Base-by-base conservation (phyloP, 768 basidiomycete genomes). In the Vishniacozyma victoriae region DNA sequence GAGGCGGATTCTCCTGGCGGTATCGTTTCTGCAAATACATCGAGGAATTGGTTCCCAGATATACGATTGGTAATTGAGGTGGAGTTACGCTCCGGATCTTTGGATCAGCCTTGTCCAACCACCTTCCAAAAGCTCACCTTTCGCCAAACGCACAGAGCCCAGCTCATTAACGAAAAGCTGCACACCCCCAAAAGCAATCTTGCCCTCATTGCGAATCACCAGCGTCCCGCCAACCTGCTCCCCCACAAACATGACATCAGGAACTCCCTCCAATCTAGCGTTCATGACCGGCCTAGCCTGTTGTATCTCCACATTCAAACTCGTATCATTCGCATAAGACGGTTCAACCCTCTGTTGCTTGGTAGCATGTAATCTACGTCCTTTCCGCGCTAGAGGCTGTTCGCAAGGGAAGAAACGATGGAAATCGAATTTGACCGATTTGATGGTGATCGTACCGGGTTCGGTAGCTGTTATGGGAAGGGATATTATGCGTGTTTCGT, bases 311-410 rank as follows among this genome's bases (percentile, higher is more conserved):
- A 85, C 75, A 27, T 74, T 75, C 55, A 87, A 76, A 25, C 78
- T 59, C 5, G 78, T 68, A 64, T 93, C 84, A 9, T 82, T 77
- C 9, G 82, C 83, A 64, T 93, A 92, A 2, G 80, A 79, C 11
- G 80, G 80, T 23, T 68, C 76, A 54, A 83, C 80, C 38, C 83
- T 76, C 58, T 92, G 86, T 13, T 78, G 73, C 24, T 78, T 76
- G 2, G 89, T 90, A 44, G 82, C 80, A 44, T 91, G 81, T 11
- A 95, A 75, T 42, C 90, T 76, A 37, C 76, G 80, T 13, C 91
- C 90, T n/a, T 81, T 82, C 26, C 76, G 77, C 7, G 80, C 76
- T 2, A 91, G 76, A 1, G 81, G 73, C 67, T 92, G 90, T 0
- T 67, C 75, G 20, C 77, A 75, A 2, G 85, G 81, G 16, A 92